Conservation (phyloP, 1,139 yeast genomes). For the Petasospora fabianii region DNA sequence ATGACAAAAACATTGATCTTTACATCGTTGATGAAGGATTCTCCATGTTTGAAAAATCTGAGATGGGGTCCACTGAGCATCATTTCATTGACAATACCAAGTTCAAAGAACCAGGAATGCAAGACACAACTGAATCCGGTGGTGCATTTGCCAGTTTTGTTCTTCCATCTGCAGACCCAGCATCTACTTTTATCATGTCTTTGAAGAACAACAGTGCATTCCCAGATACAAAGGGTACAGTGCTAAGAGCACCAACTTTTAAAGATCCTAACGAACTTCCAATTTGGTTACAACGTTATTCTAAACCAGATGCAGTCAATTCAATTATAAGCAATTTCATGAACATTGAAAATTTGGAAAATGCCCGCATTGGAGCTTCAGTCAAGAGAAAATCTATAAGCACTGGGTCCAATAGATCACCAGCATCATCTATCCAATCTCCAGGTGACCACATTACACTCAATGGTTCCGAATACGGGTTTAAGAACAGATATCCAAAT, state of each 20-base stretch:
- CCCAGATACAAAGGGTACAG: conserved; percentile 11
- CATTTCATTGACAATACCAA: conserved; percentile 13
- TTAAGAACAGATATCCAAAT: conserved; percentile 75
- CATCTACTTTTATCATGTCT: conserved; percentile 21
- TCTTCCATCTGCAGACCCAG: conserved; percentile 25
- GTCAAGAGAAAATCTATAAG: conserved; percentile 21
- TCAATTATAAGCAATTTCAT: conserved; percentile 39
- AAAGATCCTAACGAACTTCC: conserved; percentile 36
- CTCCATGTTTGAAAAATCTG: conserved; percentile 13
- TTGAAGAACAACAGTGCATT: conserved; percentile 19
- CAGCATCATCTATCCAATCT: conserved; percentile 2
- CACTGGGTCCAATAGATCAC: neutral
- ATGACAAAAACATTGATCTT: conserved; percentile 30
- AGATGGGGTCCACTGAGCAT: conserved; percentile 3
- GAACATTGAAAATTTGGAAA: conserved; percentile 49
- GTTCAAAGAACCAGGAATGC: conserved; percentile 11
- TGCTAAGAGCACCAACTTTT: conserved; percentile 24
- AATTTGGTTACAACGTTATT: conserved; percentile 42
- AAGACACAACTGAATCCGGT: conserved; percentile 8
- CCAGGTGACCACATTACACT: conserved; percentile 18
- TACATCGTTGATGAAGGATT: conserved; percentile 41
- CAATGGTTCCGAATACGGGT: conserved; percentile 27
- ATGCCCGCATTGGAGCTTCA: conserved; percentile 39
- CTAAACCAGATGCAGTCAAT: conserved; percentile 33
- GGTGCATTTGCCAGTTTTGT: conserved; percentile 19